Percentiles rank a stretch among this genome's conserved stretches.
Conservation (phyloP, 225 moss, liverwort and hornwort genomes). For the Sphagnum tenellum region DNA sequence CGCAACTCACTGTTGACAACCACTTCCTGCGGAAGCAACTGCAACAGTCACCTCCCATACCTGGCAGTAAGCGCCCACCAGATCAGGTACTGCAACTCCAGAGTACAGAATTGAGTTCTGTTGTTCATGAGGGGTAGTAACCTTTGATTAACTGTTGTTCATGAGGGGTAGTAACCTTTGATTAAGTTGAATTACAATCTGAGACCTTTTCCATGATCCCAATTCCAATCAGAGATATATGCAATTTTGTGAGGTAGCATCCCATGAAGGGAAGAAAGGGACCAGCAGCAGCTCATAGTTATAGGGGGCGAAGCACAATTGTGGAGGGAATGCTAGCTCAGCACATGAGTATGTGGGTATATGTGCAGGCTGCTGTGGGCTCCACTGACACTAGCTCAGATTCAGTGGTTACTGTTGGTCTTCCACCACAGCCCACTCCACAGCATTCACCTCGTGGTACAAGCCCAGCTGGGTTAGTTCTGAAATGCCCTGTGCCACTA, state of each 20-base stretch:
- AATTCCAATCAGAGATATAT: too few species aligned
- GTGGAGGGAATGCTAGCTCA: conserved; percentile 10
- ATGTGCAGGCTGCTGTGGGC: conserved; percentile 76
- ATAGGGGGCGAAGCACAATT: conserved; percentile 3
- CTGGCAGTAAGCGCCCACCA: conserved; percentile 33
- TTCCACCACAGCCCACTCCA: conserved; percentile 89
- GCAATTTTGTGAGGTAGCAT: background rate
- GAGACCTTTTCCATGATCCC: too few species aligned
- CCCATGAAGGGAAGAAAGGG: conserved; percentile 8
- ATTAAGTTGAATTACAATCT: too few species aligned
- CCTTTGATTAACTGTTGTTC: too few species aligned
- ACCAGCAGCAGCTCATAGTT: background rate
- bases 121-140: too few species aligned
- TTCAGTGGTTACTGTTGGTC: conserved; percentile 93
- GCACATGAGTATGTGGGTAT: conserved; percentile 26
- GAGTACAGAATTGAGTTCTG: too few species aligned
- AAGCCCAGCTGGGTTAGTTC: conserved; percentile 89
- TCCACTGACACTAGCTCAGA: conserved; percentile 99
- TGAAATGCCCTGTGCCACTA: background rate
- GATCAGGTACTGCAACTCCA: conserved; percentile 17
- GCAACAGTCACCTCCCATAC: conserved; percentile 40
- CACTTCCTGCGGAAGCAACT: conserved; percentile 35
- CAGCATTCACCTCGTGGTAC: conserved; percentile 93
- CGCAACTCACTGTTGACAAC: conserved; percentile 54
- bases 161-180: too few species aligned